Conservation (phyloP, 768 basidiomycete species). For the Porpolomopsis calyptriformis region DNA sequence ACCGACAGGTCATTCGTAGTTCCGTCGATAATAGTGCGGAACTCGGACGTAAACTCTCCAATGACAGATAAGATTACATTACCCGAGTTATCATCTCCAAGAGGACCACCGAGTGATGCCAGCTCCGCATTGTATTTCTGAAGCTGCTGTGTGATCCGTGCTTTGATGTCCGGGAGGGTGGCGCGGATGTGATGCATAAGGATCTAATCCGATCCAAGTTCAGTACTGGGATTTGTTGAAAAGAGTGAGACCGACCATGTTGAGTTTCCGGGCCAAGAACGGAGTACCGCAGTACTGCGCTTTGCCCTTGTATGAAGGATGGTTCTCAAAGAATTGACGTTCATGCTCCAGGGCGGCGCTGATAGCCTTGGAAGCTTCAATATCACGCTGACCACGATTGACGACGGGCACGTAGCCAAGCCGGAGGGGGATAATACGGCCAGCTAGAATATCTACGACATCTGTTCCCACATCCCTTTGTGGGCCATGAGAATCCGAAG, state of each 20-base stretch:
- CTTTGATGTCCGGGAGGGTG: constrained; percentile 97
- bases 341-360: constrained; percentile 78
- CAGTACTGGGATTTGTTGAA: neutral
- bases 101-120: constrained; percentile 69
- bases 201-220: constrained; percentile 42
- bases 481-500: constrained; percentile 1
- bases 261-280: constrained; percentile 89
- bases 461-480: constrained; percentile 94
- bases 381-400: constrained; percentile 96
- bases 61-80: constrained; percentile 95
- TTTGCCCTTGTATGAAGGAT: constrained; percentile 87
- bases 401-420: constrained; percentile 98
- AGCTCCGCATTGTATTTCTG: constrained; percentile 85
- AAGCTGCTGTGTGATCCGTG: constrained; percentile 82
- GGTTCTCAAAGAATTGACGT: constrained; percentile 89
- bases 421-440: constrained; percentile 90
- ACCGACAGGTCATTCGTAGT: constrained; percentile 90
- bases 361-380: constrained; percentile 83
- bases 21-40: constrained; percentile 94
- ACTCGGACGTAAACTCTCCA: constrained; percentile 95
- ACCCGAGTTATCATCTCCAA: constrained; percentile 77
- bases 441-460: constrained; percentile 97
- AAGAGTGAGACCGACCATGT: constrained; percentile 51
- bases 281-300: constrained; percentile 96
- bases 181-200: constrained; percentile 98